Conservation (phyloP, 2,329 filamentous ascomycete species). For the Colletotrichum sp. region DNA sequence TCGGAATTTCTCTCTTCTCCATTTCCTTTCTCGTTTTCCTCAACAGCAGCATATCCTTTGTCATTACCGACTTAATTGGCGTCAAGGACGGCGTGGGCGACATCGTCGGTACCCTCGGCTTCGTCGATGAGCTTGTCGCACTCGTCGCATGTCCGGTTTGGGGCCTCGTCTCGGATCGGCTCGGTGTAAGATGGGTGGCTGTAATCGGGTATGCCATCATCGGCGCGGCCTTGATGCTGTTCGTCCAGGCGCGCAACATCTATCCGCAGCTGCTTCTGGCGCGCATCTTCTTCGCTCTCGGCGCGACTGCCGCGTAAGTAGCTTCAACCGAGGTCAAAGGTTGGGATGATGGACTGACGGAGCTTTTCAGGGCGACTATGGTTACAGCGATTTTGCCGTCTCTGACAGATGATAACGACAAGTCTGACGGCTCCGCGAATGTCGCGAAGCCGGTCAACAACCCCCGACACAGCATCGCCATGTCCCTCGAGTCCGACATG, state of each 20-base stretch:
- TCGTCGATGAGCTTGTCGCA: conserved; percentile 83
- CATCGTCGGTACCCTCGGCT: conserved; percentile 83
- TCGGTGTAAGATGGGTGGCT: conserved; percentile 75
- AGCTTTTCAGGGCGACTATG: conserved; percentile 75
- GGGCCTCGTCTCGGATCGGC: conserved; percentile 78
- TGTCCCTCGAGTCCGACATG: conserved; percentile 74
- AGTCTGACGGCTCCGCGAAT: conserved; percentile 27
- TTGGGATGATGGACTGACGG: not conserved
- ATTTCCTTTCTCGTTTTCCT: conserved; percentile 91
- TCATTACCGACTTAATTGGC: conserved; percentile 82
- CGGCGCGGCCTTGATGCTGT: conserved; percentile 75
- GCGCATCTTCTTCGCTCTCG: conserved; percentile 85
- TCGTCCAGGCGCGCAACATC: conserved; percentile 85
- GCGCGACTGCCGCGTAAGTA: conserved; percentile 82
- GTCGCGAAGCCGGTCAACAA: conserved; percentile 38
- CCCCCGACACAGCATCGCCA: conserved; percentile 63
- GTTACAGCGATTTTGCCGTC: conserved; percentile 91
- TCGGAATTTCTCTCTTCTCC: conserved; percentile 83
- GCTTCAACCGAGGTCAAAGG: not conserved
- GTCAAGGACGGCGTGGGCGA: conserved; percentile 76
- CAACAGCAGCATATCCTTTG: conserved; percentile 83
- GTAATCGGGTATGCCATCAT: conserved; percentile 85
- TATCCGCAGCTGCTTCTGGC: conserved; percentile 89
- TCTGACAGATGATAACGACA: conserved; percentile 58
- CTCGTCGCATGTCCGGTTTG: conserved; percentile 81